These are phyloP conservation scores for Antrodiella citrinella DNA, from an alignment of 768 basidiomycete genomes.

Conservation along the genomic window DNA sequence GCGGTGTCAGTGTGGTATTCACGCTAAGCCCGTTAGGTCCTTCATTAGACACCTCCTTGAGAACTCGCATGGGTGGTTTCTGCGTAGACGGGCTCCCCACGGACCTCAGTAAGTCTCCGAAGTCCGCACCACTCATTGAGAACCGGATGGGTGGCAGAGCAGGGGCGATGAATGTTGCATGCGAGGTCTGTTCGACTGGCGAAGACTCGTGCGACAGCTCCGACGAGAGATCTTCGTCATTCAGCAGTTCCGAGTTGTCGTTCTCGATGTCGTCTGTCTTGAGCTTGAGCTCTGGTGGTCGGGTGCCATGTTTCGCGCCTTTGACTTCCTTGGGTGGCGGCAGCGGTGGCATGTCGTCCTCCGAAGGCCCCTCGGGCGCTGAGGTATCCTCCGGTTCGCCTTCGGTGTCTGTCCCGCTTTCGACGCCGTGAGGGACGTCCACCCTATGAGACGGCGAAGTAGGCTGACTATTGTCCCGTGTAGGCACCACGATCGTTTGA, in stretches of 20 bases:
- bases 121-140: constrained; percentile 77
- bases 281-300: constrained; percentile 24
- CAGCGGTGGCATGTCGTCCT: constrained; percentile 29
- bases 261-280: constrained; percentile 8
- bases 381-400: constrained; percentile 38
- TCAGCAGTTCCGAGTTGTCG: constrained; percentile 31
- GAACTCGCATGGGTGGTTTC: constrained; percentile 38
- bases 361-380: constrained; percentile 1
- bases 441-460: constrained; percentile 54
- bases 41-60: constrained; percentile 19
- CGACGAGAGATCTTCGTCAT: constrained; percentile 18
- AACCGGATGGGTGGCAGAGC: constrained; percentile 88
- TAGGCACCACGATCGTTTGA: constrained; percentile 16
- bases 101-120: constrained; percentile 62
- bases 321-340: constrained; percentile 38
- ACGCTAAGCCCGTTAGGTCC: constrained; percentile 9
- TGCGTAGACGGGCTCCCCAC: constrained; percentile 42
- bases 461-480: constrained; percentile 35
- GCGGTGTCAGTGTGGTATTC: constrained; percentile 10
- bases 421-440: constrained; percentile 66
- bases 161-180: constrained; percentile 77
- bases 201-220: constrained; percentile 40
- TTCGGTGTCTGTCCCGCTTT: constrained; percentile 71
- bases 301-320: constrained; percentile 10
- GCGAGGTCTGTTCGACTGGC: constrained; percentile 57